Conservation (phyloP, 208 protist genomes). For the Balamuthia mandrillaris region DNA sequence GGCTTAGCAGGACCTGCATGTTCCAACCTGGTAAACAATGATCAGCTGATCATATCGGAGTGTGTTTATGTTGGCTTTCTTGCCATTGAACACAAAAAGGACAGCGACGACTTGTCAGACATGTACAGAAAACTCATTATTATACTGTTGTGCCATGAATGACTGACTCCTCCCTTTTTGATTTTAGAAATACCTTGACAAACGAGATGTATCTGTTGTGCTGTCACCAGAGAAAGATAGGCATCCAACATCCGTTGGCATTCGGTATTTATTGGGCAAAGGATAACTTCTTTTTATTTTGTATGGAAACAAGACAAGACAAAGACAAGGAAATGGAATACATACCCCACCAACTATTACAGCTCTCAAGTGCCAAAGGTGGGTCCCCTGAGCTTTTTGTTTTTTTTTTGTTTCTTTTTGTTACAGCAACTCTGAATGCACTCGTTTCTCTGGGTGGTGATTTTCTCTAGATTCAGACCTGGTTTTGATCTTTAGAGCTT, state of each 20-base stretch:
- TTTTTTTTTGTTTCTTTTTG: too few species aligned
- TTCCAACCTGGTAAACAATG: not conserved
- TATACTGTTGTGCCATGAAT: not conserved
- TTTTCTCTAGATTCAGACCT: not conserved
- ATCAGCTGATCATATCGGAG: not conserved
- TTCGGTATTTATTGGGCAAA: slow-evolving; percentile 2
- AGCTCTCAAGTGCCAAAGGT: not conserved
- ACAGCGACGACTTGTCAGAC: not conserved
- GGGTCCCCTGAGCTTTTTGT: too few species aligned
- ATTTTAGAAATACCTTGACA: not conserved
- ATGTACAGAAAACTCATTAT: not conserved
- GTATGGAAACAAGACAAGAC: not conserved
- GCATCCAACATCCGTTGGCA: not conserved
- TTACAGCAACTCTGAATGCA: too few species aligned
- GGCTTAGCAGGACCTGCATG: not conserved
- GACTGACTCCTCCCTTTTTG: too few species aligned
- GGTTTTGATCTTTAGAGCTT: not conserved
- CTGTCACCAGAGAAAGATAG: not conserved
- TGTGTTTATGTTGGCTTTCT: not conserved
- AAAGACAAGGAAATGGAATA: not conserved
- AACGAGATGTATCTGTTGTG: not conserved
- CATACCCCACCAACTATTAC: not conserved
- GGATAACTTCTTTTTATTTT: not conserved
- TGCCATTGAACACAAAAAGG: not conserved
- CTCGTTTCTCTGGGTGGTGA: not conserved